Evolutionary conservation across 1,284 basidiomycete genomes (phyloP), one percentile per base, ranked within the genome.

Genomic region (Prillingera fragicola): DNA sequence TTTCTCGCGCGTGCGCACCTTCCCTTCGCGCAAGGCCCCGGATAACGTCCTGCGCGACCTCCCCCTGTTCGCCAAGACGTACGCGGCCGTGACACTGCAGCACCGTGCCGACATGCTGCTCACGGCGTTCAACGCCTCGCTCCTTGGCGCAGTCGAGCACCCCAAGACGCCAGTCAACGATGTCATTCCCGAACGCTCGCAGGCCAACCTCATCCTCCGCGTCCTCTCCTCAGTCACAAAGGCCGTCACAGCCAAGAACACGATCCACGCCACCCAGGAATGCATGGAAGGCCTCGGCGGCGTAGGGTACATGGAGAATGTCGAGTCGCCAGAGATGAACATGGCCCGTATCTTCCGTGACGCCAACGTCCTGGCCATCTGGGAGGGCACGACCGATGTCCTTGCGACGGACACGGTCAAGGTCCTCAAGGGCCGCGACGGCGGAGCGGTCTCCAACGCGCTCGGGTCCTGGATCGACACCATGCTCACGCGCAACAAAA

Each of bases 271-370:
- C 4, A 81, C 85, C 73, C 80, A 84, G 50, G 82, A 84, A 48
- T 79, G 82, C 31, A 86, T 88, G 83, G 74, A 80, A 31, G 73
- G 80, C 5, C 72, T 87, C 3, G 85, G 85, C 23, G 85, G 85
- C 2, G 81, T 82, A 40, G 85, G 85, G 0, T 88, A 87, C 57
- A 87, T 88, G 84, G 83, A 85, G 57, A 85, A 88, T 61, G 81
- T 78, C 36, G 79, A 77, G 1, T 77, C 84, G 41, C 55, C 45
- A 48, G 77, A 77, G 33, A 41, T 52, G 36, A 52, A 52, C 50
- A 18, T 52, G 10, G 50, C 50, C 14, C 31, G 45, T 5, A 55
- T 78, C 34, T 77, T 84, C 32, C 73, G 81, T 6, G 85, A 87
- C 66, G 72, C 74, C 3, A 63, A 83, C 7, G 86, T 87, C 6